Evolutionary conservation across 257 asterid genomes (phyloP).

Genomic region (Solanum piurae): DNA sequence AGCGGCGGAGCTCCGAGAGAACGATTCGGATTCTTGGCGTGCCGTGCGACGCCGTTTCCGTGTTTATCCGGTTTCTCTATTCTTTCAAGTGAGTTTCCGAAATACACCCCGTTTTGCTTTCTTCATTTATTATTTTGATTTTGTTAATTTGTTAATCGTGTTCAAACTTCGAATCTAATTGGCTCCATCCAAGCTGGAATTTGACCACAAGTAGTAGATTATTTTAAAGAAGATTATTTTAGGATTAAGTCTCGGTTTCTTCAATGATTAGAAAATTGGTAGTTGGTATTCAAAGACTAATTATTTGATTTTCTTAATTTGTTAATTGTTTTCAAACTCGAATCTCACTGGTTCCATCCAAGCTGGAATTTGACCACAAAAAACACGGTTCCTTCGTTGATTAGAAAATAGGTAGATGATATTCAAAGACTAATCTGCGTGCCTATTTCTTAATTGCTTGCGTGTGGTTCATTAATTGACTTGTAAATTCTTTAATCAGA

Average conservation of each 20-base stretch:
- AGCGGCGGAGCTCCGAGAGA: slow-evolving; percentile 39
- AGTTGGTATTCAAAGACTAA: background rate
- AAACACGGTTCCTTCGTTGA: background rate
- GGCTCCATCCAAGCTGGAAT: background rate
- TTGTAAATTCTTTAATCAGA: background rate
- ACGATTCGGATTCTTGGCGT: slow-evolving; percentile 67
- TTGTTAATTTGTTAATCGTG: background rate
- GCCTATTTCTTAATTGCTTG: background rate
- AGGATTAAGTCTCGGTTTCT: background rate
- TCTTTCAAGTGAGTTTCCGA: slow-evolving; percentile 52
- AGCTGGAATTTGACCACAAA: background rate
- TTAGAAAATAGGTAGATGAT: background rate
- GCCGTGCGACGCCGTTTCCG: slow-evolving; percentile 74
- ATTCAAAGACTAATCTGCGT: background rate
- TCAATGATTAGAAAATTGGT: background rate
- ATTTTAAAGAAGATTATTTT: no score
- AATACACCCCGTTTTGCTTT: background rate
- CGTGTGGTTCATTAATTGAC: background rate
- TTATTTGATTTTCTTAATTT: background rate
- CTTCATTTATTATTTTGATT: background rate
- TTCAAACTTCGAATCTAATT: background rate
- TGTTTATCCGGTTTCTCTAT: slow-evolving; percentile 57
- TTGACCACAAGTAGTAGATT: background rate
- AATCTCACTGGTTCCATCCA: background rate
- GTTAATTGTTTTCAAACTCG: background rate